Evolutionary conservation across 768 basidiomycete genomes (phyloP), one percentile per base, ranked within the genome.

Genomic region (Ephemerocybe angulata): DNA sequence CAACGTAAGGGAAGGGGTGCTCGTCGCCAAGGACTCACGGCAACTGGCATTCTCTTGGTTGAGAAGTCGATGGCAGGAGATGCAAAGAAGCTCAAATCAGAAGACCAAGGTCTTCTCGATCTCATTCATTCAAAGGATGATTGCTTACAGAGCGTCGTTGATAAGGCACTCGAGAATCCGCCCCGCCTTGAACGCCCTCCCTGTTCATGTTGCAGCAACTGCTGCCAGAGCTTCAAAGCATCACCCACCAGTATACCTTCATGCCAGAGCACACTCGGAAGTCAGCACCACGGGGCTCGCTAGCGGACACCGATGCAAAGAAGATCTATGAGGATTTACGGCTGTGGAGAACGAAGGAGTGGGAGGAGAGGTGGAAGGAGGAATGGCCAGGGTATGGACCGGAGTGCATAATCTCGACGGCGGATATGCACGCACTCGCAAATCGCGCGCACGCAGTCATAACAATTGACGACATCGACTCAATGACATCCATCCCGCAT

Each of bases 31-130:
- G 58, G 58, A 12, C 29, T 4, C 3, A 31, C 40, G 3, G 55
- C 55, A 43, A 6, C 57, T 3, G 58, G 58, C n/a, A 28, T 54
- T 24, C 37, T 60, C 12, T 25, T 60, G 4, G 58, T 57, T 2
- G 58, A 60, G 29, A 56, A 56, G 40, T 60, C 55, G 4, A 60
- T 60, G 55, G 33, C 47, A 50, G 55, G 48, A 24, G 11, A 28
- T 3, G 27, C 41, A 11, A n/a, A n/a, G n/a, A n/a, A n/a, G n/a
- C 58, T 54, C 5, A n/a, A 33, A 10, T 51, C 22, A n/a, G 50
- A 58, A 43, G 58, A 58, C 29, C 58, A 53, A 8, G 57, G 41
- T 7, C 28, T 58, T 22, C 54, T 58, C 3, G 54, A 42, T 3
- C 15, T 41, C 19, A 58, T 58, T 37, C 54, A 52, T n/a, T 31